Evolutionary conservation across 441 rosid genomes (phyloP).

Genomic region (Populus hybrid): DNA sequence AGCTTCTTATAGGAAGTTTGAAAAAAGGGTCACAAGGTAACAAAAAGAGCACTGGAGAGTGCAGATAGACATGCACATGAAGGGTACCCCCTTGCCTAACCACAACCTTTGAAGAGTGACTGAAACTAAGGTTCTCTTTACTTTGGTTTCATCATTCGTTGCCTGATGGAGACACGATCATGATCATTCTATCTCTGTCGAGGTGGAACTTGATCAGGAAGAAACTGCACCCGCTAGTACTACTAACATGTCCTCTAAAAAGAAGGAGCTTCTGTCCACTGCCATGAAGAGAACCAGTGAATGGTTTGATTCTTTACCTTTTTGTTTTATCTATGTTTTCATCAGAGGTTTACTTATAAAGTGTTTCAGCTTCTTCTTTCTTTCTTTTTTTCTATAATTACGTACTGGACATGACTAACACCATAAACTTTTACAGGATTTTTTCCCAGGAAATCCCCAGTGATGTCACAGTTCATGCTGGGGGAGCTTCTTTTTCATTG

Average conservation of each 20-base stretch:
- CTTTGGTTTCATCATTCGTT: slow-evolving; percentile 16
- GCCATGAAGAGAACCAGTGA: slow-evolving; percentile 97
- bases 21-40: slow-evolving; percentile 14
- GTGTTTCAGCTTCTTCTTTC: background rate
- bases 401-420: background rate
- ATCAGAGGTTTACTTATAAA: background rate
- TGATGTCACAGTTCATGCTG: slow-evolving; percentile 71
- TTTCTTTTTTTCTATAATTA: background rate
- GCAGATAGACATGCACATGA: background rate
- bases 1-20: slow-evolving; percentile 5
- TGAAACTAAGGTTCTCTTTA: background rate
- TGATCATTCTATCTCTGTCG: slow-evolving; percentile 27
- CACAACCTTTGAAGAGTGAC: slow-evolving; percentile 9
- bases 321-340: slow-evolving; percentile 1
- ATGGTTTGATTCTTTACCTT: slow-evolving; percentile 43
- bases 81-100: background rate
- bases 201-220: slow-evolving; percentile 40
- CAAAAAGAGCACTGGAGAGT: slow-evolving; percentile 24
- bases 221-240: slow-evolving; percentile 27
- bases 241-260: slow-evolving; percentile 56
- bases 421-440: slow-evolving; percentile 55
- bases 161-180: slow-evolving; percentile 34
- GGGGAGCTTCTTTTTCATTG: slow-evolving; percentile 68
- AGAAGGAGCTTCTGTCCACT: slow-evolving; percentile 76
- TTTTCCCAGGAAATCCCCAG: slow-evolving; percentile 94